Base-by-base conservation (phyloP, 768 basidiomycete species). In the Termitomyces heimii region DNA sequence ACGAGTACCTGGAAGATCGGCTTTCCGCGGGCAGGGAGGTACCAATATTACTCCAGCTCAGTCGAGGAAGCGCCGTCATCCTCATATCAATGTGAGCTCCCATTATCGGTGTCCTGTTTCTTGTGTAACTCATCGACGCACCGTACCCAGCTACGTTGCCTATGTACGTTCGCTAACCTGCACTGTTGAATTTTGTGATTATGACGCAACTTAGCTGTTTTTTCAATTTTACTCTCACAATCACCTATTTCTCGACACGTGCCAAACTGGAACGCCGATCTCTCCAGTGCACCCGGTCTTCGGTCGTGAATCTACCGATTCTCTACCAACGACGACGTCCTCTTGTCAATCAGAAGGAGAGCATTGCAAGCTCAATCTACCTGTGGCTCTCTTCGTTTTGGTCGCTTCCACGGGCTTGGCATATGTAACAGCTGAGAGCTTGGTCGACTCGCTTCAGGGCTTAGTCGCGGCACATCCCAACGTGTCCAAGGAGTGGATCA, bases 221-320 rank as follows among this genome's bases (percentile, higher is more conserved):
- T 82, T 82, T 70, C 80, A 82, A 62, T 79, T 82, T 68, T 79
- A 78, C 67, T 78, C 80, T 7, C 80, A 81, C 62, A 75, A 73
- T 54, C 71, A 76, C 56, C 64, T 77, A 20, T 78, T 77, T 70
- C 60, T 73, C 54, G 73, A 76, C 63, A 71, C 70, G 12, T 60
- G 66, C 12, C 68, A 68, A 55, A 65, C 65, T 22, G 66, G 62
- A n/a, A 57, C 63, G 31, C 59, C 55, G 2, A 53, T 63, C 2
- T 62, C 63, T 12, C 31, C 47, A 20, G n/a, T 20, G 2, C 47
- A 14, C 47, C 22, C 31, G 3, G 10, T 32, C 31, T 32, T 48
- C 12, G 12, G 12, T 48, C 47, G 47, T 32, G 32, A 48, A 32
- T 48, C 47, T 13, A 14, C 31, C 5, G 47, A 48, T 20, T 48